A percentile compares a stretch with the other conserved stretches of the same genome.
Conservation (phyloP, 768 basidiomycete species). For the Crassisporium funariophilum region DNA sequence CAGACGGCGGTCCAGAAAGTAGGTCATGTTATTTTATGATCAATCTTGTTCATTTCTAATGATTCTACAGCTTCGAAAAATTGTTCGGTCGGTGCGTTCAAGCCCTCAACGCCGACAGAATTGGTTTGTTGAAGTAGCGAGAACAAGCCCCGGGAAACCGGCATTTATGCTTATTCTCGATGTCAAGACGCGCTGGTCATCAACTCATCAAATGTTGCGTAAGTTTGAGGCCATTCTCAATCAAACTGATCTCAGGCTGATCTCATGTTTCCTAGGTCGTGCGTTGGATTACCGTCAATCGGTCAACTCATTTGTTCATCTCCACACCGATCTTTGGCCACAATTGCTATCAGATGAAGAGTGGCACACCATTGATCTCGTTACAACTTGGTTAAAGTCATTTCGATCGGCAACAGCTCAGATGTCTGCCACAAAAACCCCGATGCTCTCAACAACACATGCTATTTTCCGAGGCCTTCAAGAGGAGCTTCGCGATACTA, state of each 20-base stretch:
- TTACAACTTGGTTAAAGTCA: constrained; percentile 25
- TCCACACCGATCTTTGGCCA: constrained; percentile 16
- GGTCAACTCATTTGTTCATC: constrained; percentile 20
- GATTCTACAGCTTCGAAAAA: constrained; percentile 26
- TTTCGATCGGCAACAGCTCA: constrained; percentile 32
- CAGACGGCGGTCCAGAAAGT: constrained; percentile 19
- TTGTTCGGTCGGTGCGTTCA: constrained; percentile 20
- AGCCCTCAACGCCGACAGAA: constrained; percentile 24
- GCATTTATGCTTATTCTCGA: constrained; percentile 33
- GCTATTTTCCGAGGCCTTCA: constrained; percentile 36
- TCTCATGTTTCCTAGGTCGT: constrained; percentile 19
- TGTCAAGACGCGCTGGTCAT: constrained; percentile 34
- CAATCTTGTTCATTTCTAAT: not conserved
- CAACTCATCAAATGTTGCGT: constrained; percentile 35
- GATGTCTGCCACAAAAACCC: constrained; percentile 35
- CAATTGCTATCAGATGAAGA: constrained; percentile 22
- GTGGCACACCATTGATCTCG: constrained; percentile 23
- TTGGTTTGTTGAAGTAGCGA: constrained; percentile 21
- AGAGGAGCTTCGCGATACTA: constrained; percentile 21
- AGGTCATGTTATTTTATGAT: not conserved
- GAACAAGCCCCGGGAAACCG: not conserved
- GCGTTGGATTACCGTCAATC: constrained; percentile 19
- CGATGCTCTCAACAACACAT: constrained; percentile 34
- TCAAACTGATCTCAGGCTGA: not conserved
- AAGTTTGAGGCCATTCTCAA: constrained; percentile 4